phyloP scores from a whole-genome alignment of 441 rosid genomes.

The Rhodomyrtus psidioides region DNA sequence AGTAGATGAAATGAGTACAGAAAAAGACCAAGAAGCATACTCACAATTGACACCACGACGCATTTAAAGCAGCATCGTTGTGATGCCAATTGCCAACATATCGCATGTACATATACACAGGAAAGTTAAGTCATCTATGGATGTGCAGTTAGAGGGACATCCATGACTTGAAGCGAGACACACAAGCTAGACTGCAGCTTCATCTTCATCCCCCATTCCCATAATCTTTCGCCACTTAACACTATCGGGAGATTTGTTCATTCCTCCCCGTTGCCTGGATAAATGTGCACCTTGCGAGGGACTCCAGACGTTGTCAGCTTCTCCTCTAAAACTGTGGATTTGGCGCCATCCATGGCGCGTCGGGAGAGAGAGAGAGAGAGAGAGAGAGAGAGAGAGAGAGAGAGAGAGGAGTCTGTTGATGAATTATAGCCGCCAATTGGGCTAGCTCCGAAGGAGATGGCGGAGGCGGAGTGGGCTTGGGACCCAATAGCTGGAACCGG shows the following conservation, averaged over 20 bases:
- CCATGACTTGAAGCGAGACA: constrained; percentile 88
- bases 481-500: too few species aligned
- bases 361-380: too few species aligned
- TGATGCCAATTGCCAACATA: neutral
- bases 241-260: constrained; percentile 66
- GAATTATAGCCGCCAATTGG: too few species aligned
- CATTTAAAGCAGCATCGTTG: neutral
- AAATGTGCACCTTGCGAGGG: constrained; percentile 68
- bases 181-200: constrained; percentile 76
- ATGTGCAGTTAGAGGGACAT: constrained; percentile 58
- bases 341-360: too few species aligned
- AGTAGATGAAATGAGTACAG: too few species aligned
- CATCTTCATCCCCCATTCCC: constrained; percentile 83
- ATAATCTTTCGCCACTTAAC: constrained; percentile 66
- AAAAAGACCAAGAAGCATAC: too few species aligned
- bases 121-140: neutral
- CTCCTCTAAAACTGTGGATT: constrained; percentile 34
- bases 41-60: too few species aligned
- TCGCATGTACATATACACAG: neutral
- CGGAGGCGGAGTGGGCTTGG: too few species aligned
- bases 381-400: too few species aligned
- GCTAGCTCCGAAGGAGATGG: too few species aligned
- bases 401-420: too few species aligned
- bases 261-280: constrained; percentile 68
- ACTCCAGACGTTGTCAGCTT: constrained; percentile 74